These are phyloP conservation scores for Parafenestella ontariensis DNA, from an alignment of 2,329 filamentous ascomycete genomes.

Conservation along the genomic window DNA sequence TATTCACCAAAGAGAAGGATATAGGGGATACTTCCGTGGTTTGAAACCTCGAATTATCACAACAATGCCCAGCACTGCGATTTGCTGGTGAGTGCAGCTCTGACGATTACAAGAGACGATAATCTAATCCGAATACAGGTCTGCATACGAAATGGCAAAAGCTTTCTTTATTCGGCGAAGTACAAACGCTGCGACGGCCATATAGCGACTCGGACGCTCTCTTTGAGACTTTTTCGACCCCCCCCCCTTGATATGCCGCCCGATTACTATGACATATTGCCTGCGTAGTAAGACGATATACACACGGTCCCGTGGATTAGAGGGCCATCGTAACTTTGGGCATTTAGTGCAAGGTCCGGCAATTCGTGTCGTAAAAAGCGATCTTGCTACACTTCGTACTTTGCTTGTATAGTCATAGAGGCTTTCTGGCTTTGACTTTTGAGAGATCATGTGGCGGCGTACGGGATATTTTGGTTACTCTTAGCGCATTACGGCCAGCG, in stretches of 20 bases:
- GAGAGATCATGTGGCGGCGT: conserved; percentile 37
- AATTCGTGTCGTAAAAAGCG: conserved; percentile 26
- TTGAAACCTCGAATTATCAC: conserved; percentile 90
- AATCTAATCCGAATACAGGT: conserved; percentile 52
- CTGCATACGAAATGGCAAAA: conserved; percentile 72
- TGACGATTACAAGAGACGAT: background rate
- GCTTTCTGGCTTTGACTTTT: conserved; percentile 26
- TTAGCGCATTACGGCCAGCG: conserved; percentile 32
- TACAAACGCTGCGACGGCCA: conserved; percentile 34
- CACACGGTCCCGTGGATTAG: conserved; percentile 14
- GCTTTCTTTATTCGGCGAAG: conserved; percentile 66
- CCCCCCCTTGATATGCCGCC: conserved; percentile 3
- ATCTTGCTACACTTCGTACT: conserved; percentile 20
- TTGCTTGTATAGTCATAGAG: conserved; percentile 41
- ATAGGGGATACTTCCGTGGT: conserved; percentile 90
- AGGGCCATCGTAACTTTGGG: conserved; percentile 18
- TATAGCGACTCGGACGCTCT: conserved; percentile 18
- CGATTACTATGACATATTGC: conserved; percentile 14
- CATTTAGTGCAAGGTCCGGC: conserved; percentile 25
- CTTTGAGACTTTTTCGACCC: conserved; percentile 7
- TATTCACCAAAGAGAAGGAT: conserved; percentile 82
- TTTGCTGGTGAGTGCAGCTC: conserved; percentile 78
- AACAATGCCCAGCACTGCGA: conserved; percentile 98
- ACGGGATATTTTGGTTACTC: conserved; percentile 30
- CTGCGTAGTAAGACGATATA: conserved; percentile 19